Conservation (phyloP, 345 rosid genomes). For the Euphorbia pulcherrima region DNA sequence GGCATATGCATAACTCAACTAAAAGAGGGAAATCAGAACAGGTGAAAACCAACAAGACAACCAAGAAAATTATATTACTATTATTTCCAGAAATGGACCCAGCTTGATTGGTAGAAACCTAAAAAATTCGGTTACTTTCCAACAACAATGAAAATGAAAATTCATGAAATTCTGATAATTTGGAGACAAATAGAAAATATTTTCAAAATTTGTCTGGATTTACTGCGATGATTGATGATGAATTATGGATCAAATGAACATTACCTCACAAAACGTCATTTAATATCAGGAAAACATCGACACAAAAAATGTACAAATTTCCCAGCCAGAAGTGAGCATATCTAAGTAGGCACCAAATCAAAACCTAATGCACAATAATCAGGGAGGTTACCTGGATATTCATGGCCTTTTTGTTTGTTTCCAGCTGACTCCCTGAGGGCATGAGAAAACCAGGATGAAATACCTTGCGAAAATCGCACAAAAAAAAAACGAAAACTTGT, state of each 20-base stretch:
- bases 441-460: neutral
- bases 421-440: slow-evolving; percentile 24
- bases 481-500: too few relatives aligned
- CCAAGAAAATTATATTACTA: neutral
- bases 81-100: neutral
- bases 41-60: neutral
- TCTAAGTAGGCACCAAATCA: neutral
- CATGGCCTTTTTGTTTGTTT: slow-evolving; percentile 28
- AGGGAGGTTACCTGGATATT: slow-evolving; percentile 17
- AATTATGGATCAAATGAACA: neutral
- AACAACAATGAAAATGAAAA: neutral
- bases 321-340: neutral
- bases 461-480: neutral
- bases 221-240: neutral
- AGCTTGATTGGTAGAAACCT: neutral
- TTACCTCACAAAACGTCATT: neutral
- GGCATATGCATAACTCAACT: neutral
- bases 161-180: neutral
- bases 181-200: neutral
- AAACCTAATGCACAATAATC: neutral
- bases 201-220: neutral
- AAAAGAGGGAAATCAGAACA: neutral
- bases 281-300: neutral
- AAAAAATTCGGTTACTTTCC: neutral
- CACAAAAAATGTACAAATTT: neutral